Base-by-base conservation (phyloP, 176 grass and related monocot species). In the Aegilops tauschii region DNA sequence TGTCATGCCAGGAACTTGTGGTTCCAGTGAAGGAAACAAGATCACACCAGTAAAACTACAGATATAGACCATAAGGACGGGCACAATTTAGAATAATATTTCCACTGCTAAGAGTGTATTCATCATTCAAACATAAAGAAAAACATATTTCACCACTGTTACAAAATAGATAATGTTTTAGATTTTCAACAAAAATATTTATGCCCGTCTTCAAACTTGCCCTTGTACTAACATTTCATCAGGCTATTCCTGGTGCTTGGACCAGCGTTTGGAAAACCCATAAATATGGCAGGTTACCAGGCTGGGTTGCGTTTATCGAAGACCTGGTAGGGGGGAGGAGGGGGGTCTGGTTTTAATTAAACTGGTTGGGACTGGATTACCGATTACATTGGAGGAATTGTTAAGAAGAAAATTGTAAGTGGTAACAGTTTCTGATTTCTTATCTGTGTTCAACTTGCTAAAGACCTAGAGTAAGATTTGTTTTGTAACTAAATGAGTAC, bases 61-160 rank as follows among this genome's bases (percentile, higher is more conserved):
- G 50, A 64, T 44, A 73, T 27, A 73, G 17, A n/a, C 30, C 63
- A 72, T 18, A 59, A 27, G 80, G 13, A 9, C 6, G 31, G 81
- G 81, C 36, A 64, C 52, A 79, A 23, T 21, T 45, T 44, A 77
- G 69, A 66, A 76, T 68, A 34, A 58, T 77, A 30, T 45, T 14
- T 88, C 32, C 78, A 54, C 40, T 61, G 14, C 35, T 69, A 77
- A 76, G 80, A 83, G 47, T 49, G 36, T 40, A 45, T 5, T 30
- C 28, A 11, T 76, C 45, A 31, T 30, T 31, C 16, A 20, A 31
- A 70, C 34, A 70, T n/a, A 70, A 54, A 28, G 17, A 76, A 47
- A 31, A 5, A 21, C 6, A 61, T n/a, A 69, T 25, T 75, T 73
- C 40, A 71, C n/a, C 59, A 63, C 16, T 58, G 21, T 80, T 81